A percentile compares a stretch with the other conserved stretches of the same genome.
phyloP scores from a whole-genome alignment of 1,284 basidiomycete genomes.

The Puccinia novopanici region DNA sequence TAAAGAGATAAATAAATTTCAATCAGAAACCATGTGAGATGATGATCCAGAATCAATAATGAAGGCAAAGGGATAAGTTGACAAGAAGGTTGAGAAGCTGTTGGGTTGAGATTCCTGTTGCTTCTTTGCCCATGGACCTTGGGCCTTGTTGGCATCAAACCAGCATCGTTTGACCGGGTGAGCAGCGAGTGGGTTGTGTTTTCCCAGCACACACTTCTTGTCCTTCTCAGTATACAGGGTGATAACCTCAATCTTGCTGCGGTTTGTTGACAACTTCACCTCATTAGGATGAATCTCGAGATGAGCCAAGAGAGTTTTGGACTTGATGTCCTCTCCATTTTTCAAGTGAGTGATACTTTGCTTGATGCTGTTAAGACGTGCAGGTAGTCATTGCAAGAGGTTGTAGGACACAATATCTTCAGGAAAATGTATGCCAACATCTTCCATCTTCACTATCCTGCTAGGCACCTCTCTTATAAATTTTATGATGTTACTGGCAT shows the following conservation, averaged over 20 bases:
- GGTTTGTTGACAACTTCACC: not conserved
- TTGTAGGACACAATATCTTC: not conserved
- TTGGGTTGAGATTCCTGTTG: constrained; percentile 8
- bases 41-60: not conserved
- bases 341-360: constrained; percentile 11
- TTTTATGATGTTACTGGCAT: not conserved
- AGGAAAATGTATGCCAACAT: not conserved
- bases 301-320: not conserved
- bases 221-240: too few species aligned
- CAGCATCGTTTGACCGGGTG: too few species aligned
- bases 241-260: not conserved
- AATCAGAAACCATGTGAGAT: too few species aligned
- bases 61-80: not conserved
- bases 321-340: not conserved
- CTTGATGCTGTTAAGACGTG: not conserved
- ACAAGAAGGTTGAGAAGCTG: not conserved
- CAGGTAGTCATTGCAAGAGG: not conserved
- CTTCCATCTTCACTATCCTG: not conserved
- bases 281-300: not conserved
- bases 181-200: too few species aligned
- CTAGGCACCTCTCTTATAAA: constrained; percentile 1
- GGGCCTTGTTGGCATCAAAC: not conserved
- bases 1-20: not conserved
- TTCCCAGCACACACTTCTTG: too few species aligned
- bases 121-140: not conserved